These are phyloP conservation scores for Saccharomycopsis malanga DNA, from an alignment of 805 yeast genomes.

Conservation along the genomic window DNA sequence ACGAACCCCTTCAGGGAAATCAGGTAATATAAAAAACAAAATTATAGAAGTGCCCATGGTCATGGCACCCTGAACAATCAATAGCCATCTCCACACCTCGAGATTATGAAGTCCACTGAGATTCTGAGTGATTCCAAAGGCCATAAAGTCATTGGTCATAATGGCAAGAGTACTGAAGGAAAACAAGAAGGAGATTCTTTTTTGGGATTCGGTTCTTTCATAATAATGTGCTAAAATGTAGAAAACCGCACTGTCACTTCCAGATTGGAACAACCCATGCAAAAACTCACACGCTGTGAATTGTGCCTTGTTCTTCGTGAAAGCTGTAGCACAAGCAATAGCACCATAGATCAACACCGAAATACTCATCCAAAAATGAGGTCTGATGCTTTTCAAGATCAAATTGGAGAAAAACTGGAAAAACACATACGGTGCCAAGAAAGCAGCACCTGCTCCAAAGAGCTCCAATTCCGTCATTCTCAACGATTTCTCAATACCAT, in stretches of 20 bases:
- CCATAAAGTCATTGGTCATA: slow-evolving; percentile 6
- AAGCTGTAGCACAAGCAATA: slow-evolving; percentile 38
- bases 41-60: slow-evolving; percentile 29
- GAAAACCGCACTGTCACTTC: slow-evolving; percentile 40
- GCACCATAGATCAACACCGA: slow-evolving; percentile 37
- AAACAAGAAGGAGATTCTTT: slow-evolving; percentile 32
- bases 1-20: slow-evolving; percentile 48
- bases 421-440: slow-evolving; percentile 16
- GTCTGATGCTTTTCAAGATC: slow-evolving; percentile 33
- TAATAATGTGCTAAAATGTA: slow-evolving; percentile 39
- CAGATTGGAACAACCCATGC: slow-evolving; percentile 38
- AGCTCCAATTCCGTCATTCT: slow-evolving; percentile 50
- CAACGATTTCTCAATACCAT: slow-evolving; percentile 50
- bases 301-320: slow-evolving; percentile 33
- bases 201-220: slow-evolving; percentile 35
- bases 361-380: slow-evolving; percentile 36
- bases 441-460: slow-evolving; percentile 34
- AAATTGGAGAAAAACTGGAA: slow-evolving; percentile 31
- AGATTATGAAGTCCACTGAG: slow-evolving; percentile 30
- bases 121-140: slow-evolving; percentile 24
- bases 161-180: slow-evolving; percentile 5
- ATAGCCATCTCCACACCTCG: slow-evolving; percentile 46
- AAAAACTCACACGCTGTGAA: slow-evolving; percentile 37
- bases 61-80: slow-evolving; percentile 43
- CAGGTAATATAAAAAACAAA: slow-evolving; percentile 39